Evolutionary conservation across 108 stramenopile genomes (phyloP).

Genomic region (Pseudonitzschia delicatissima): DNA sequence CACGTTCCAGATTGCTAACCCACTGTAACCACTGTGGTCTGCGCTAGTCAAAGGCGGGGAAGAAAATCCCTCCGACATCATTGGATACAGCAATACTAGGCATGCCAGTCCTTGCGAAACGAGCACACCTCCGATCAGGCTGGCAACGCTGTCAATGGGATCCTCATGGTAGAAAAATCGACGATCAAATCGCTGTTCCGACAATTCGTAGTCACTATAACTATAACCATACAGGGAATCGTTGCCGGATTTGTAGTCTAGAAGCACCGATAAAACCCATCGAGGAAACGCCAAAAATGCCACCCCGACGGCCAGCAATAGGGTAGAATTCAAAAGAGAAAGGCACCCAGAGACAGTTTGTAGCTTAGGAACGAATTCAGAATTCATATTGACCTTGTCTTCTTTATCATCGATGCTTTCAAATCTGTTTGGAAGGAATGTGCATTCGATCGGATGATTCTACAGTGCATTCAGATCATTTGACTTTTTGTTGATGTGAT

Average conservation of each 20-base stretch:
- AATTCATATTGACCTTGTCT: too few relatives aligned
- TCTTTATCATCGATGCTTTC: too few relatives aligned
- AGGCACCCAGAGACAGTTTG: background rate
- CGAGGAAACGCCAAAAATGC: background rate
- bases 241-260: background rate
- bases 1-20: background rate
- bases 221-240: background rate
- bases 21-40: background rate
- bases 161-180: background rate
- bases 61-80: background rate
- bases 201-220: too few relatives aligned
- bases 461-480: too few relatives aligned
- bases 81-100: background rate
- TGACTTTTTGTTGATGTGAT: too few relatives aligned
- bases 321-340: background rate
- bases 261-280: background rate
- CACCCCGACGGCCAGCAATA: background rate
- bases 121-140: conserved; percentile 8
- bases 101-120: conserved; percentile 21
- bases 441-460: too few relatives aligned
- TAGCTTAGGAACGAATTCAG: background rate
- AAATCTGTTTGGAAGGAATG: too few relatives aligned
- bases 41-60: too few relatives aligned
- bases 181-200: background rate
- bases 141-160: background rate